These are phyloP conservation scores for Penicillium sclerotiorum DNA, from an alignment of 2,329 filamentous ascomycete genomes.

Conservation along the genomic window DNA sequence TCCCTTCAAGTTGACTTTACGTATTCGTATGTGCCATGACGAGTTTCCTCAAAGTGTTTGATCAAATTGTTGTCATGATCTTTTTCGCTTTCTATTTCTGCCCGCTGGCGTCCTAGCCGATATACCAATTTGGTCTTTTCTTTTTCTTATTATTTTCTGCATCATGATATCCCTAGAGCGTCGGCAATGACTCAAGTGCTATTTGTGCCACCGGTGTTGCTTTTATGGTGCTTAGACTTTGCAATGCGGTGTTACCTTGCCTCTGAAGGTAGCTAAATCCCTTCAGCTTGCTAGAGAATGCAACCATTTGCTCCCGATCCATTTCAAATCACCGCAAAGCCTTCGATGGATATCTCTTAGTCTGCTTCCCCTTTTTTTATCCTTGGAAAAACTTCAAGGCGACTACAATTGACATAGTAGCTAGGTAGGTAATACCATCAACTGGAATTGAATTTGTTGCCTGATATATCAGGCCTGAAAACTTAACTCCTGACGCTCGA, in stretches of 20 bases:
- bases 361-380: not conserved
- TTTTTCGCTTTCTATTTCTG: slow-evolving; percentile 14
- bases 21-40: slow-evolving; percentile 29
- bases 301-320: slow-evolving; percentile 1
- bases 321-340: not conserved
- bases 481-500: slow-evolving; percentile 3
- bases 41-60: slow-evolving; percentile 20
- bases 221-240: slow-evolving; percentile 9
- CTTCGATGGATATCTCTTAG: too few relatives aligned
- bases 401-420: not conserved
- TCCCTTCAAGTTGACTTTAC: slow-evolving; percentile 10
- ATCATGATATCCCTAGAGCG: slow-evolving; percentile 12
- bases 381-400: too few relatives aligned
- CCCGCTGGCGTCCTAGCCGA: slow-evolving; percentile 28
- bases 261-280: slow-evolving; percentile 9
- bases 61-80: slow-evolving; percentile 13
- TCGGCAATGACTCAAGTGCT: slow-evolving; percentile 5
- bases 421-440: not conserved
- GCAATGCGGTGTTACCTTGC: slow-evolving; percentile 9
- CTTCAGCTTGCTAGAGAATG: slow-evolving; percentile 6
- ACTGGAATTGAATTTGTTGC: not conserved
- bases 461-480: slow-evolving; percentile 10
- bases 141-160: slow-evolving; percentile 5
- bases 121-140: slow-evolving; percentile 31
- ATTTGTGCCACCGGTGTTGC: slow-evolving; percentile 11